Evolutionary conservation across 805 yeast species (phyloP).

Genomic region (Deakozyma indianensis): DNA sequence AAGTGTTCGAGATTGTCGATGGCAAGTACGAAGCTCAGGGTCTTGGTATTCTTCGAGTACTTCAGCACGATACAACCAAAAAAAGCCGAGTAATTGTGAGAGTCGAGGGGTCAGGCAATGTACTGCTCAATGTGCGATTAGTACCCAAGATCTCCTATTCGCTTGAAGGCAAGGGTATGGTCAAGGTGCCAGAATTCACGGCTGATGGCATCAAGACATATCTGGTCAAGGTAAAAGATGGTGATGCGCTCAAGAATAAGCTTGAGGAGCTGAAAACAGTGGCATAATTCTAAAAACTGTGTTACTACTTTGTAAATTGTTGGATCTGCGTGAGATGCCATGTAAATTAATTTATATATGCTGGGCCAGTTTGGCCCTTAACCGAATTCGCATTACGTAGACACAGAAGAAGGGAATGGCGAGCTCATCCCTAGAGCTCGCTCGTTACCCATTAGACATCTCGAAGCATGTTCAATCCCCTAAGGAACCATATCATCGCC

Average conservation of each 20-base stretch:
- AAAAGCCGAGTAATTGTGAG: slow-evolving; percentile 65
- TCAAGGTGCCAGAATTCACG: slow-evolving; percentile 48
- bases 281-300: no score
- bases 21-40: slow-evolving; percentile 35
- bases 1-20: slow-evolving; percentile 47
- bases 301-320: no score
- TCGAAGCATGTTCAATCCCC: no score
- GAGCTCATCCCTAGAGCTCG: no score
- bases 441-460: no score
- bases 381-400: no score
- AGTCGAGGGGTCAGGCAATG: slow-evolving; percentile 78
- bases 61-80: slow-evolving; percentile 42
- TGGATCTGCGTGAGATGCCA: no score
- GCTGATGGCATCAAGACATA: slow-evolving; percentile 45
- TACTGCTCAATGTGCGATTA: slow-evolving; percentile 55
- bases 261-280: slow-evolving; percentile 17
- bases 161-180: slow-evolving; percentile 46
- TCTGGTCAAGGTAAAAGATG: slow-evolving; percentile 68
- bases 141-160: slow-evolving; percentile 45
- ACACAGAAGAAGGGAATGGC: no score
- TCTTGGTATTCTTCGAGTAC: slow-evolving; percentile 66
- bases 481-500: no score
- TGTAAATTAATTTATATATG: no score
- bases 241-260: slow-evolving; percentile 31
- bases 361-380: no score